These are phyloP conservation scores for Xylaria sp. DNA, from an alignment of 495 filamentous ascomycete genomes.

Conservation along the genomic window DNA sequence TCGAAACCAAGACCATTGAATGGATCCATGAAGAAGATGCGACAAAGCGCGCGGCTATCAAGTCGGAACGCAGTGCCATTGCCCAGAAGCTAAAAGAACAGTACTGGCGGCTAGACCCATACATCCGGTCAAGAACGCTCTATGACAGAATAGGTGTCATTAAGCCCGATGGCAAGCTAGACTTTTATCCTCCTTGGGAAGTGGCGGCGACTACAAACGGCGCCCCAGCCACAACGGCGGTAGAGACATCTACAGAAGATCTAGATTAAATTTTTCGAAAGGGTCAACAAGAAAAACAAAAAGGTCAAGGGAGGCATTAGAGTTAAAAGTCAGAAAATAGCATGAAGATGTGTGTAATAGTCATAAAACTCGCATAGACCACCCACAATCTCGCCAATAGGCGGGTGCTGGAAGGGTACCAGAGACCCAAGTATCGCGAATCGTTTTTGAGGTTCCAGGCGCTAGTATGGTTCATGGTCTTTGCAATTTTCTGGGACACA, in stretches of 20 bases:
- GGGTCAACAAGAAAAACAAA: neutral
- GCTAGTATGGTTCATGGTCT: neutral
- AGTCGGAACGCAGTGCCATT: conserved; percentile 57
- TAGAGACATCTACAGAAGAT: conserved; percentile 60
- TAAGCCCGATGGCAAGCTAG: conserved; percentile 65
- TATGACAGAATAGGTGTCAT: conserved; percentile 81
- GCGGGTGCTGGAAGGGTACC: neutral
- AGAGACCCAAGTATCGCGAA: neutral
- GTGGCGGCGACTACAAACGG: conserved; percentile 35
- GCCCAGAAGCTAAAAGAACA: conserved; percentile 69
- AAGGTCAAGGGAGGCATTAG: neutral
- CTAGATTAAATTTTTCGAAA: conserved; percentile 53
- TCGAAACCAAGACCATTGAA: conserved; percentile 70
- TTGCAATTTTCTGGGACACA: neutral
- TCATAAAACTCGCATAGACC: conserved; percentile 11
- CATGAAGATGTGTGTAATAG: conserved; percentile 5
- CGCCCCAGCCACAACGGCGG: conserved; percentile 35
- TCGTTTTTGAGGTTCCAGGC: neutral
- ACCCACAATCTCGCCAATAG: neutral
- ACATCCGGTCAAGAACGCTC: conserved; percentile 71
- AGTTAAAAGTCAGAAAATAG: neutral
- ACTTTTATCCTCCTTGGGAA: conserved; percentile 67
- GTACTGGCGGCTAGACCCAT: conserved; percentile 87
- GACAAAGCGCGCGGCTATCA: conserved; percentile 44
- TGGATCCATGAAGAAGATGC: conserved; percentile 65